These are phyloP conservation scores for Erigeron philadelphicus DNA, from an alignment of 140 eudicot genomes.

Conservation along the genomic window DNA sequence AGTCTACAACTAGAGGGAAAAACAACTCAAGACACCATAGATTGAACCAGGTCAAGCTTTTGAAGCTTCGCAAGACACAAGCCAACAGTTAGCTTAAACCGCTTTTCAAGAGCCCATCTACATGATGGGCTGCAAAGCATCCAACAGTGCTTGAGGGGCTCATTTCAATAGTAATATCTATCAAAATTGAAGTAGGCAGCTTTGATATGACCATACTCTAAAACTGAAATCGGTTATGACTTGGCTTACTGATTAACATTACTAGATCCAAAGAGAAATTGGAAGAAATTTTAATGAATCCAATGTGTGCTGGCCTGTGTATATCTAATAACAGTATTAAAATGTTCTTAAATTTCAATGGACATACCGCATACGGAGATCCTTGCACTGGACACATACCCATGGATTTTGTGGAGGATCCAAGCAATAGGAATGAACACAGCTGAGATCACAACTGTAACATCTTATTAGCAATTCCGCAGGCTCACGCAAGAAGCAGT, in stretches of 20 bases:
- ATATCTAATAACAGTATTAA: background rate
- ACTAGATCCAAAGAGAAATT: background rate
- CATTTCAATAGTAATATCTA: background rate
- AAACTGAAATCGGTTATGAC: background rate
- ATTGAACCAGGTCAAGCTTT: background rate
- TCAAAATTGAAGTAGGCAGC: background rate
- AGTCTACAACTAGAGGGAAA: background rate
- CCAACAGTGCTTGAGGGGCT: background rate
- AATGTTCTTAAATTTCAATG: slow-evolving; percentile 23
- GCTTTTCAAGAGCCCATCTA: background rate
- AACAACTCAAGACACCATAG: background rate
- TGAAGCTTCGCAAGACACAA: background rate
- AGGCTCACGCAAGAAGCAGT: slow-evolving; percentile 58
- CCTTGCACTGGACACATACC: slow-evolving; percentile 73
- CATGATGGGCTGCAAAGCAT: background rate
- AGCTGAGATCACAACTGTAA: slow-evolving; percentile 47
- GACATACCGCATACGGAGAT: slow-evolving; percentile 47
- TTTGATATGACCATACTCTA: background rate
- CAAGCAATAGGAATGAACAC: slow-evolving; percentile 72
- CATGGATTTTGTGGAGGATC: slow-evolving; percentile 85
- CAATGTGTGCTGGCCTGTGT: background rate
- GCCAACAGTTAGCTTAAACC: background rate
- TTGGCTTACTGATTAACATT: slow-evolving; percentile 9
- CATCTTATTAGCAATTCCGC: slow-evolving; percentile 63
- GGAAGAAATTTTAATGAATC: background rate